Conservation (phyloP, 1,139 yeast species). For the Geotrichum reessii region DNA sequence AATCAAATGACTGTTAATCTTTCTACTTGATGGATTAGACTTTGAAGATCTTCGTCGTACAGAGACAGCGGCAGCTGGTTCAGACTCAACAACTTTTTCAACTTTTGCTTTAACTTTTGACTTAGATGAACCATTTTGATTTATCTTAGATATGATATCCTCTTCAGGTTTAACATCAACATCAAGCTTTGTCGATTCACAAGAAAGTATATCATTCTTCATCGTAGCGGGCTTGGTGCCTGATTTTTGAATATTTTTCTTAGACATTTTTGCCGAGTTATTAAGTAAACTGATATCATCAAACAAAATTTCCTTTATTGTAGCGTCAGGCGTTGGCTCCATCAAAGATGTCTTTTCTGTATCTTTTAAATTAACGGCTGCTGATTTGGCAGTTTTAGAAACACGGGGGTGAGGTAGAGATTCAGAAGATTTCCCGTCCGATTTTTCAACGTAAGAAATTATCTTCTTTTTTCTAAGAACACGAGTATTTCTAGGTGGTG, state of each 20-base stretch:
- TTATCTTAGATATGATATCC: too few species aligned
- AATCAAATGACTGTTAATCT: not conserved
- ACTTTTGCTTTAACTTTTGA: not conserved
- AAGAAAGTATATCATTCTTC: too few species aligned
- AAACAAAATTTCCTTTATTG: not conserved
- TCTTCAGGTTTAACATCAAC: too few species aligned
- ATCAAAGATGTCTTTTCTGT: not conserved
- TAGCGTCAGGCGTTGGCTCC: not conserved
- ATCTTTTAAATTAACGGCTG: not conserved
- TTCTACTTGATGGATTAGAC: not conserved
- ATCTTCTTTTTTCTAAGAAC: not conserved
- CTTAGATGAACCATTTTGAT: too few species aligned
- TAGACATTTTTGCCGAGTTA: not conserved
- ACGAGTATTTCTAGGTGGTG: not conserved
- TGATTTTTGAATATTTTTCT: not conserved
- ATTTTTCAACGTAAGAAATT: not conserved
- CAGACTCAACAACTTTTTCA: not conserved
- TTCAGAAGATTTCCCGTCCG: not conserved
- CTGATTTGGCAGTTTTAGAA: not conserved
- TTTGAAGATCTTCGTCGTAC: not conserved
- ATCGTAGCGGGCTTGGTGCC: too few species aligned
- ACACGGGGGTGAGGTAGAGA: not conserved
- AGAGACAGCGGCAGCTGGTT: not conserved
- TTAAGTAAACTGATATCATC: not conserved
- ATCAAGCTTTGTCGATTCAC: too few species aligned